phyloP scores from a whole-genome alignment of 75 land plant species.

The Ceratopteris richardii region DNA sequence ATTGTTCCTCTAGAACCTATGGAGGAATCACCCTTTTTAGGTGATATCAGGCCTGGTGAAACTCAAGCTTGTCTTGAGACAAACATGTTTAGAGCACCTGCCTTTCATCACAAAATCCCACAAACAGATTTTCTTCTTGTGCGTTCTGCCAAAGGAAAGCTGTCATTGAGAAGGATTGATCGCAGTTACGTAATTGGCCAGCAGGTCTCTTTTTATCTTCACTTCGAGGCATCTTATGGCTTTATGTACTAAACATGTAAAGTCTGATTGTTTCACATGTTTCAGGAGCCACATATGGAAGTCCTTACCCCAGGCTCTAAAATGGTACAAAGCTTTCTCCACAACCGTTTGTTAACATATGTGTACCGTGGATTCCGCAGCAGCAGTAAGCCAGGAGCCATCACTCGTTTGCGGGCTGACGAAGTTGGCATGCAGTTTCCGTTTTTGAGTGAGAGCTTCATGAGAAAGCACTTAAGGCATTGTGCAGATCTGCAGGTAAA shows the following conservation, averaged over 20 bases:
- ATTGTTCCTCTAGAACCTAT: slow-evolving; percentile 67
- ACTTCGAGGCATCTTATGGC: too few species aligned
- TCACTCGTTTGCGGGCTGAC: slow-evolving; percentile 64
- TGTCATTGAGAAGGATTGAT: slow-evolving; percentile 88
- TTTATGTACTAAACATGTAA: too few species aligned
- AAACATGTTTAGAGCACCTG: slow-evolving; percentile 89
- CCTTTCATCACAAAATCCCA: slow-evolving; percentile 80
- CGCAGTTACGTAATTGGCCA: slow-evolving; percentile 81
- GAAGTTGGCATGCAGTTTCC: slow-evolving; percentile 76
- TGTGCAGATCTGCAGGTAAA: slow-evolving; percentile 88
- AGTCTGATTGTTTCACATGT: background rate
- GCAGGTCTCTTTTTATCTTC: slow-evolving; percentile 42
- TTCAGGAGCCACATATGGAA: slow-evolving; percentile 98
- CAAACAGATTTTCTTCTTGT: slow-evolving; percentile 82
- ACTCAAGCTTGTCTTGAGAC: slow-evolving; percentile 89
- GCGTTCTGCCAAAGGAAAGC: slow-evolving; percentile 90
- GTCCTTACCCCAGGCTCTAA: slow-evolving; percentile 81
- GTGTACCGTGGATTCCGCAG: slow-evolving; percentile 83
- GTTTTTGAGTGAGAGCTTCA: slow-evolving; percentile 49
- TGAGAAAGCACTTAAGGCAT: slow-evolving; percentile 83
- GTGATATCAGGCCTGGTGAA: slow-evolving; percentile 84
- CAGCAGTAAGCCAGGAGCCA: slow-evolving; percentile 55
- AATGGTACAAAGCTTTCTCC: slow-evolving; percentile 54
- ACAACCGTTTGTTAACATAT: slow-evolving; percentile 71
- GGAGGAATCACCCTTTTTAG: slow-evolving; percentile 94